Evolutionary conservation across 306 rosid species (phyloP).

Genomic region (Gynostemma pentaphyllum): DNA sequence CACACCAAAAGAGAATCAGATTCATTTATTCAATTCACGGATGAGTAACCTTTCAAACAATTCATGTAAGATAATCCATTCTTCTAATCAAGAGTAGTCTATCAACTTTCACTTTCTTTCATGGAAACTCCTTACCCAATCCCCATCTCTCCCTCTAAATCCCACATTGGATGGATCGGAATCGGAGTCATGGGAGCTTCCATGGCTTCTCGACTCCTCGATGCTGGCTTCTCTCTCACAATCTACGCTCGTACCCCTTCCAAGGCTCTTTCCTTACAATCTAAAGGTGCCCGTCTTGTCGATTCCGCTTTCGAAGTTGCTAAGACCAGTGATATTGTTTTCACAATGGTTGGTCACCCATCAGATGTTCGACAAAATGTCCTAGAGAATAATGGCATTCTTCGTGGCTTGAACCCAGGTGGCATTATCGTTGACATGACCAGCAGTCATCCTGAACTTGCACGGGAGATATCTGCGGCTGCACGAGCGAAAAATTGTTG

Average conservation of each 20-base stretch:
- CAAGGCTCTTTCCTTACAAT: conserved; percentile 34
- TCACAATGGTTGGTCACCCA: conserved; percentile 74
- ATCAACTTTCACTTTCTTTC: no score
- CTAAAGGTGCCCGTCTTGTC: conserved; percentile 42
- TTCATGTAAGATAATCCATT: no score
- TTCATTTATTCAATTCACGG: no score
- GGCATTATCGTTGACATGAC: conserved; percentile 56
- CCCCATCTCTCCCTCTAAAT: conserved; percentile 30
- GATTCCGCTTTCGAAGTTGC: conserved; percentile 41
- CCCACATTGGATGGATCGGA: conserved; percentile 70
- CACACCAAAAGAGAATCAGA: no score
- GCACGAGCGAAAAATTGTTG: conserved; percentile 36
- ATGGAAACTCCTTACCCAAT: conserved; percentile 45
- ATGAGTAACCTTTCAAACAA: no score
- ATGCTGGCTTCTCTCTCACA: conserved; percentile 58
- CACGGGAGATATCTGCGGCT: conserved; percentile 30
- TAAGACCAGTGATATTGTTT: conserved; percentile 33
- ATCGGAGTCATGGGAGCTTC: conserved; percentile 78
- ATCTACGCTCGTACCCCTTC: conserved; percentile 71
- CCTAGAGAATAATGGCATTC: conserved; percentile 22
- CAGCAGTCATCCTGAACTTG: conserved; percentile 69
- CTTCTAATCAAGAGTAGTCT: no score
- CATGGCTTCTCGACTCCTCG: conserved; percentile 72
- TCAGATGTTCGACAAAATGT: conserved; percentile 49
- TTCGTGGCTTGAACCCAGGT: conserved; percentile 33